A percentile compares a stretch with the other conserved stretches of the same genome.
These are phyloP conservation scores for Lanmaoa rubissima DNA, from an alignment of 768 basidiomycete species.

Conservation along the genomic window DNA sequence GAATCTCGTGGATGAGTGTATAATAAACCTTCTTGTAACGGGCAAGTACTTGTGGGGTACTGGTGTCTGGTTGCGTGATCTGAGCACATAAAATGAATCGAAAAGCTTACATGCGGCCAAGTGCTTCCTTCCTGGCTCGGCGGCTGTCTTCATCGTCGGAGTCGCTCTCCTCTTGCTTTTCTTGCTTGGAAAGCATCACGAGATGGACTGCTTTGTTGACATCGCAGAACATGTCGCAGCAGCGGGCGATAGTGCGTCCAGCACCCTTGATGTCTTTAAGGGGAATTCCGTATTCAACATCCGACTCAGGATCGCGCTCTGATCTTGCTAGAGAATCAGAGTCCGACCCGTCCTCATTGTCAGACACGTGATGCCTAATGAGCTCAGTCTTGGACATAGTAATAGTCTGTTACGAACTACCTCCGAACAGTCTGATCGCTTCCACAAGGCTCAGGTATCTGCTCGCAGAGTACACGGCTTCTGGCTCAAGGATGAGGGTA, in stretches of 20 bases:
- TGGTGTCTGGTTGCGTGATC: neutral
- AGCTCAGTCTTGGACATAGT: neutral
- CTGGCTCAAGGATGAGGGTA: no score
- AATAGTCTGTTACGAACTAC: no score
- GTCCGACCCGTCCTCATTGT: neutral
- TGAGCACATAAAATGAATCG: neutral
- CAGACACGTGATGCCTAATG: neutral
- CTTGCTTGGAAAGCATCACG: no score
- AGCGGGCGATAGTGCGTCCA: neutral
- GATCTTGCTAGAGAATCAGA: neutral
- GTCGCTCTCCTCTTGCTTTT: no score
- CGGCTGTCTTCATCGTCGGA: neutral
- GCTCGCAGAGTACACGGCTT: no score
- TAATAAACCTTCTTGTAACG: neutral
- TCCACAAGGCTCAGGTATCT: no score
- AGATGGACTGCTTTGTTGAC: neutral
- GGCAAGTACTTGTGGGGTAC: neutral
- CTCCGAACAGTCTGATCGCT: no score
- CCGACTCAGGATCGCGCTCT: neutral
- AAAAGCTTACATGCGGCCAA: neutral
- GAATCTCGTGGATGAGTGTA: neutral
- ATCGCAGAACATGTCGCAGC: neutral
- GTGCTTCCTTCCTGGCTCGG: neutral
- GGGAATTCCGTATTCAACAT: neutral
- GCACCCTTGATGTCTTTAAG: neutral